These are phyloP conservation scores for Coemansia sp. DNA, from an alignment of 192 early-diverging fungal species.

Conservation along the genomic window DNA sequence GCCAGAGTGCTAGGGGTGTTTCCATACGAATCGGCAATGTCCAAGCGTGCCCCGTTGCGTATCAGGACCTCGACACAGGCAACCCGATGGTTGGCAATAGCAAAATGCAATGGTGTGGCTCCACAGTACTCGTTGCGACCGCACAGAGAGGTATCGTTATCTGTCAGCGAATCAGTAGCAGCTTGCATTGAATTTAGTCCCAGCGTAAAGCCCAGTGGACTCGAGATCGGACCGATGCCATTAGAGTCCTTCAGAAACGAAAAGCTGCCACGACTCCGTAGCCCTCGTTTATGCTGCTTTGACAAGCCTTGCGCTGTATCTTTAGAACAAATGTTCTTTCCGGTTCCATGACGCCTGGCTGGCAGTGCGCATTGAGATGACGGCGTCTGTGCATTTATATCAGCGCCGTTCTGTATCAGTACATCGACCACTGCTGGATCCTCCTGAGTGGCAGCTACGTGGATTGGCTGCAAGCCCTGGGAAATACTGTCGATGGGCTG, in stretches of 20 bases:
- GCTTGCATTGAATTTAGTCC: slow-evolving; percentile 40
- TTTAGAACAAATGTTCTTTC: neutral
- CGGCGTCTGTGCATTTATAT: slow-evolving; percentile 63
- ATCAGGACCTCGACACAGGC: slow-evolving; percentile 64
- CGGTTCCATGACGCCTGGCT: neutral
- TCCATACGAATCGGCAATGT: slow-evolving; percentile 59
- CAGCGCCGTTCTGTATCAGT: slow-evolving; percentile 69
- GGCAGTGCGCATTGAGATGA: neutral
- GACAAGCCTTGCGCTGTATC: neutral
- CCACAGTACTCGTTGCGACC: slow-evolving; percentile 38
- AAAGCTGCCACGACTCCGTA: slow-evolving; percentile 37
- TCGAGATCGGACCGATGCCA: slow-evolving; percentile 36
- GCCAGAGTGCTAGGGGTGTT: slow-evolving; percentile 46
- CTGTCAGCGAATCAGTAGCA: neutral
- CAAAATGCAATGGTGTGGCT: slow-evolving; percentile 82
- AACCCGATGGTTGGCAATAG: slow-evolving; percentile 71
- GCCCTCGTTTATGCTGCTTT: slow-evolving; percentile 14
- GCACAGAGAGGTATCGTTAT: neutral
- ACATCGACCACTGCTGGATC: slow-evolving; percentile 65
- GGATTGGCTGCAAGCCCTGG: slow-evolving; percentile 71
- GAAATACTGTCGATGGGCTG: slow-evolving; percentile 67
- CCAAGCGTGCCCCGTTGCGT: slow-evolving; percentile 58
- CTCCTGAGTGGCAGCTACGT: slow-evolving; percentile 66
- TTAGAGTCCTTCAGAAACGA: slow-evolving; percentile 24
- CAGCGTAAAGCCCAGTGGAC: slow-evolving; percentile 26